These are phyloP conservation scores for Climacium dendroides DNA, from an alignment of 225 moss, liverwort and hornwort genomes.

Conservation along the genomic window DNA sequence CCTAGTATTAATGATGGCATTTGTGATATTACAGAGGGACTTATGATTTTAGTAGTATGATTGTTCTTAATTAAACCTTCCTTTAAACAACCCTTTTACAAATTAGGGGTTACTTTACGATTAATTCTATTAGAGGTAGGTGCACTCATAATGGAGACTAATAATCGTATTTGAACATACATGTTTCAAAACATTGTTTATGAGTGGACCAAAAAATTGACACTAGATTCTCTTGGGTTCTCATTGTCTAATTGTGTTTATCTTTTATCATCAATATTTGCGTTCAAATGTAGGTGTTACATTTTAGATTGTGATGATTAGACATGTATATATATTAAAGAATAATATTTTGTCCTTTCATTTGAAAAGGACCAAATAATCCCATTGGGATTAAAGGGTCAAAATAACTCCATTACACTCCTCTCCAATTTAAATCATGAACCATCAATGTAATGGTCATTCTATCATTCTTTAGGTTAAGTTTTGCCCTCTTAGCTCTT, in stretches of 20 bases:
- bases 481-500: not conserved
- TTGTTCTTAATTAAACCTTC: too few relatives aligned
- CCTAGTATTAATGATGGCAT: too few relatives aligned
- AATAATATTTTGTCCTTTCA: accelerated
- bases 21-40: too few relatives aligned
- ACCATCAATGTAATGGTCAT: not conserved
- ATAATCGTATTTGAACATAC: not conserved
- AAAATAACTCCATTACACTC: not conserved
- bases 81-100: too few relatives aligned
- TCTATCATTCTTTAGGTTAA: not conserved
- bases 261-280: not conserved
- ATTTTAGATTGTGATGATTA: not conserved
- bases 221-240: not conserved
- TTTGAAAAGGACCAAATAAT: not conserved
- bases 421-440: not conserved
- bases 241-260: not conserved
- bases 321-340: not conserved
- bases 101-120: too few relatives aligned
- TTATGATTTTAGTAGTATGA: too few relatives aligned
- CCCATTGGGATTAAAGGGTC: not conserved
- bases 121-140: too few relatives aligned
- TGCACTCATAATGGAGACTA: not conserved
- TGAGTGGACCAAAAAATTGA: accelerated
- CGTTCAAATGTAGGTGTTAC: not conserved
- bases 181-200: not conserved